Conservation (phyloP, 345 rosid species). For the Arabidopsis thaliana region TAIR10.1 NC_003074.8:18635001-18635500, state of each 20-base stretch:
- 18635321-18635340: not conserved
- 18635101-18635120: conserved; percentile 89
- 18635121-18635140: conserved; percentile 50
- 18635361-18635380: not conserved
- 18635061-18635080: conserved; percentile 40
- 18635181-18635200: conserved; percentile 16
- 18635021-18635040: conserved; percentile 38
- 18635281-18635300: not conserved
- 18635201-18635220: not conserved
- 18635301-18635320: not conserved
- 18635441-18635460: not conserved
- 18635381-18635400: not conserved
- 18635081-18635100: conserved; percentile 79
- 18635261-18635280: not conserved
- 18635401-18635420: not conserved
- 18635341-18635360: not conserved
- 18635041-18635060: conserved; percentile 38
- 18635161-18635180: not conserved
- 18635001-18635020: conserved; percentile 57
- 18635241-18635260: conserved; percentile 5
- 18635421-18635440: not conserved
- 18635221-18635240: not conserved
- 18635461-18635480: not conserved
- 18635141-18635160: conserved; percentile 1
- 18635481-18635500: not conserved